These are phyloP conservation scores for Cryptococcus sp. DNA, from an alignment of 1,284 basidiomycete species.

Conservation along the genomic window DNA sequence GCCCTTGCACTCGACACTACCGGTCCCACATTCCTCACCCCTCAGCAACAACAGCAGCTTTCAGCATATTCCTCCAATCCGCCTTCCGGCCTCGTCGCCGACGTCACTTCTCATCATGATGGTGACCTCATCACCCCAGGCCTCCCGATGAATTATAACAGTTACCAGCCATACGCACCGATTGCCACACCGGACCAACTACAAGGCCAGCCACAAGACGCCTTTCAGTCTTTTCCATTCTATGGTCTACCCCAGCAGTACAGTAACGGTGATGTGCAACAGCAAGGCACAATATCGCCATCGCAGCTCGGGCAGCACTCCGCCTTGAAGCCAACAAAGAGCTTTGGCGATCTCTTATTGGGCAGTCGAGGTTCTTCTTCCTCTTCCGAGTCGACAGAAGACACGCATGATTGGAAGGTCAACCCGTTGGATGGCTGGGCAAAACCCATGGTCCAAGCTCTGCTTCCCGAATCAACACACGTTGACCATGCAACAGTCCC, in stretches of 20 bases:
- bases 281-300: constrained; percentile 43
- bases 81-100: constrained; percentile 17
- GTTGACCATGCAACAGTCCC: constrained; percentile 3
- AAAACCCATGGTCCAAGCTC: constrained; percentile 23
- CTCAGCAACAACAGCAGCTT: constrained; percentile 17
- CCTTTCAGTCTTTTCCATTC: no score
- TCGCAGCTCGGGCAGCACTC: constrained; percentile 33
- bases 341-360: constrained; percentile 39
- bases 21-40: constrained; percentile 12
- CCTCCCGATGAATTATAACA: constrained; percentile 3
- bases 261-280: constrained; percentile 8
- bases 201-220: no score
- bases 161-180: constrained; percentile 5
- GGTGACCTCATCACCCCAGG: constrained; percentile 20
- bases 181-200: background rate
- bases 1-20: constrained; percentile 30
- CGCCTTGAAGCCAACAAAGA: constrained; percentile 35
- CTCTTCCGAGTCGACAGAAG: constrained; percentile 41
- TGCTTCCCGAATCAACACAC: constrained; percentile 3
- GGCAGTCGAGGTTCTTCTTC: constrained; percentile 38
- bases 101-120: constrained; percentile 13
- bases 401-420: constrained; percentile 30
- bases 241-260: no score
- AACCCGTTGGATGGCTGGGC: constrained; percentile 30
- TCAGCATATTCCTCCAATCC: constrained; percentile 24